These are phyloP conservation scores for Xylariaceae sp. DNA, from an alignment of 2,329 filamentous ascomycete genomes.

Conservation along the genomic window DNA sequence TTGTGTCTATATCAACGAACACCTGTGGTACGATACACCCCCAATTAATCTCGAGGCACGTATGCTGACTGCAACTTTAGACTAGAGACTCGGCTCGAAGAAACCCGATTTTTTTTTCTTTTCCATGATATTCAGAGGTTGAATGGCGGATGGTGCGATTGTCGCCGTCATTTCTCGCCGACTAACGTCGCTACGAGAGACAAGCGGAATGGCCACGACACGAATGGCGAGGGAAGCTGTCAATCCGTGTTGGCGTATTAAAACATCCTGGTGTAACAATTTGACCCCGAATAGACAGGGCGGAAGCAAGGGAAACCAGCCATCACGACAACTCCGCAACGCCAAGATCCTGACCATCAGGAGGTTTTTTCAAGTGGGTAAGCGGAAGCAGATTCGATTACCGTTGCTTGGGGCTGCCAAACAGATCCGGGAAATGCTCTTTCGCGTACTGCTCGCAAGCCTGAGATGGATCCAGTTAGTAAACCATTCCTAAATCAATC, in stretches of 20 bases:
- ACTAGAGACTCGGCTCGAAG: too few species aligned
- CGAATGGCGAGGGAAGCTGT: background rate
- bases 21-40: too few species aligned
- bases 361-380: too few species aligned
- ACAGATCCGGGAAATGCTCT: slow-evolving; percentile 70
- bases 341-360: background rate
- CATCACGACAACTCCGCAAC: background rate
- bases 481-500: background rate
- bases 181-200: too few species aligned
- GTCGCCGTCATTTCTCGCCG: too few species aligned
- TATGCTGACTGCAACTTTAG: too few species aligned
- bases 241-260: slow-evolving; percentile 7
- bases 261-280: slow-evolving; percentile 7
- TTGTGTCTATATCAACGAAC: too few species aligned
- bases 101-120: too few species aligned
- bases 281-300: background rate
- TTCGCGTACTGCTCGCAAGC: slow-evolving; percentile 92
- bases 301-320: background rate
- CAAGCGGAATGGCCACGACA: too few species aligned
- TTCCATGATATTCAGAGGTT: too few species aligned
- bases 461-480: slow-evolving; percentile 36
- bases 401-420: slow-evolving; percentile 26
- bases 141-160: too few species aligned
- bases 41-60: too few species aligned
- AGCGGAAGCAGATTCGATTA: slow-evolving; percentile 11